phyloP scores from a whole-genome alignment of 176 grass and related monocot species.

The Aegilops umbellulata region DNA sequence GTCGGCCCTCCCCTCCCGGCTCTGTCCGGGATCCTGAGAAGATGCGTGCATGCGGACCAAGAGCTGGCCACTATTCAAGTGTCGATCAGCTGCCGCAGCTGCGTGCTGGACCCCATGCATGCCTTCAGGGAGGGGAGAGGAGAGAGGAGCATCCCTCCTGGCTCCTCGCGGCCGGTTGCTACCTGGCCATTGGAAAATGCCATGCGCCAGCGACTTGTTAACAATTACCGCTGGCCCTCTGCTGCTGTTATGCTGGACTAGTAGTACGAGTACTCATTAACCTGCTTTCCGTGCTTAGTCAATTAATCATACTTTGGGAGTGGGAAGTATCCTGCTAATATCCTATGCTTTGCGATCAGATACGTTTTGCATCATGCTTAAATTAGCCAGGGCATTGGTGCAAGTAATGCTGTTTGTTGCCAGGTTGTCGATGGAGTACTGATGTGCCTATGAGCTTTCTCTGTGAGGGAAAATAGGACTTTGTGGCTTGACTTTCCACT shows the following conservation, averaged over 20 bases:
- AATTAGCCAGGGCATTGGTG: neutral
- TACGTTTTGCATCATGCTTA: slow-evolving; percentile 21
- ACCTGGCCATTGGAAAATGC: slow-evolving; percentile 62
- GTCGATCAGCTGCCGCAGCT: neutral
- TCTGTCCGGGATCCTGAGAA: slow-evolving; percentile 22
- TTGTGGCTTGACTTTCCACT: slow-evolving; percentile 32
- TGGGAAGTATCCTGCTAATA: neutral
- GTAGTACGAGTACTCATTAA: neutral
- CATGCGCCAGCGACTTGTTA: slow-evolving; percentile 54
- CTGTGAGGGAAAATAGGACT: neutral
- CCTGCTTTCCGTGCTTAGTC: slow-evolving; percentile 4
- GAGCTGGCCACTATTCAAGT: neutral
- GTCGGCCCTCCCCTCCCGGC: neutral
- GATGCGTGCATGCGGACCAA: neutral
- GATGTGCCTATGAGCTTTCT: neutral
- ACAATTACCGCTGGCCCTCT: too few relatives aligned
- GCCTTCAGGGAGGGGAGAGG: neutral
- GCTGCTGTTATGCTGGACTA: neutral
- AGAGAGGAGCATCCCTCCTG: slow-evolving; percentile 15
- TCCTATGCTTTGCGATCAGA: slow-evolving; percentile 9
- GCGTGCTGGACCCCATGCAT: neutral
- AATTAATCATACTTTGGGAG: slow-evolving; percentile 5
- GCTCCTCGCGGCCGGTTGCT: slow-evolving; percentile 28
- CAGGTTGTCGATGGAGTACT: neutral
- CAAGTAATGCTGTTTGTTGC: neutral